phyloP scores from a whole-genome alignment of 176 grass and related monocot species.

The Musa beccarii region DNA sequence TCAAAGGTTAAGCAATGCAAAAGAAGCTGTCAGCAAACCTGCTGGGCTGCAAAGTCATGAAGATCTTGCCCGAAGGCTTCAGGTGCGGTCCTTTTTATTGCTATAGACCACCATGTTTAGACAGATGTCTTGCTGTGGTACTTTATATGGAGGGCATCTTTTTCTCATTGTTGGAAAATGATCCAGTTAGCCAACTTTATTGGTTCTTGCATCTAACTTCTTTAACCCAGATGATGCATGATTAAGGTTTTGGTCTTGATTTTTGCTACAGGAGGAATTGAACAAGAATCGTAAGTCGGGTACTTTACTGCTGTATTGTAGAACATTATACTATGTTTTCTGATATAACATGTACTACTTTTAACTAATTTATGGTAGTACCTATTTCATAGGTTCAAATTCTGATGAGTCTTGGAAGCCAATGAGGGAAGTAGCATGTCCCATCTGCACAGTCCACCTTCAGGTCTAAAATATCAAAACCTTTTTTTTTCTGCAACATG shows the following conservation, averaged over 20 bases:
- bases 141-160: no score
- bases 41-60: slow-evolving; percentile 66
- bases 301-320: slow-evolving; percentile 12
- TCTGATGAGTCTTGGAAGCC: slow-evolving; percentile 49
- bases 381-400: slow-evolving; percentile 30
- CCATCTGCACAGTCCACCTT: slow-evolving; percentile 81
- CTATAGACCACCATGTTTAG: not conserved
- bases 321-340: not conserved
- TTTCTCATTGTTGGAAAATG: no score
- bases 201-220: no score
- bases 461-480: slow-evolving; percentile 31
- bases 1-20: slow-evolving; percentile 62
- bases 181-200: no score
- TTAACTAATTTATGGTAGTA: not conserved
- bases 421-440: slow-evolving; percentile 83
- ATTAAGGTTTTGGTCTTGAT: no score
- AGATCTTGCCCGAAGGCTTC: slow-evolving; percentile 87
- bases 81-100: slow-evolving; percentile 32
- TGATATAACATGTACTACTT: not conserved
- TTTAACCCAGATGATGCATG: no score
- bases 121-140: not conserved
- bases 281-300: slow-evolving; percentile 85
- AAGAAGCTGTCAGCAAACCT: slow-evolving; percentile 58
- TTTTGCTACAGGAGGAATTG: slow-evolving; percentile 67
- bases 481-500: no score